Evolutionary conservation across 2,329 filamentous ascomycete genomes (phyloP), one percentile per base, ranked within the genome.

Genomic region (Xylariaceae sp.): DNA sequence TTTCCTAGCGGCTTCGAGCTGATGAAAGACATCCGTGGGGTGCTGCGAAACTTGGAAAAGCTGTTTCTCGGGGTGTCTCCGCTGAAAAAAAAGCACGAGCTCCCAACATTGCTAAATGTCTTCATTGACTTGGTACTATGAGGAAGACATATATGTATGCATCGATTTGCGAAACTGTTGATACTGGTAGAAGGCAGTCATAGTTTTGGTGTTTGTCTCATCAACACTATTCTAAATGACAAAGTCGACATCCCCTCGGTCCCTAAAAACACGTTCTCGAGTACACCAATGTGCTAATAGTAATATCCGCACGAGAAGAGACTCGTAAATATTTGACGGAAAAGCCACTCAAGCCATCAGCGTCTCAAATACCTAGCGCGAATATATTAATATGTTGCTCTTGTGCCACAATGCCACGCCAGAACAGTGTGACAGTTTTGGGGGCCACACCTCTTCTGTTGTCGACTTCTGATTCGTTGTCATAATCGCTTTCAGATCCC

Each of bases 321-420:
- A 40, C 59, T 58, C 51, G 65, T 65, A 66, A 60, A 60, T 54
- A 34, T 47, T 58, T 57, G 62, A 57, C 58, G 59, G 60, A 62
- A 58, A 61, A 68, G 65, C 67, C 69, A 70, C 66, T 58, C 58
- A 68, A 68, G 66, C 65, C 64, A 65, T 60, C 67, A 65, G 61
- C 65, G 65, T 71, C 65, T 69, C 64, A 66, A 61, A 53, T 56
- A 57, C 53, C 62, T 53, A 64, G 63, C 66, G 65, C 64, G 59
- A 58, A 64, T 67, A 66, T 64, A 65, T 66, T 64, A 63, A 66
- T 52, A 56, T 60, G 62, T 63, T 68, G 65, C 60, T 63, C 47
- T 69, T 65, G 67, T 71, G 65, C 64, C 64, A 70, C 68, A 63
- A 68, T 66, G 61, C 63, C 63, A 66, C 64, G 63, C 64, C 64